Evolutionary conservation across 1,139 yeast species (phyloP).

Genomic region (Candida sp.): DNA sequence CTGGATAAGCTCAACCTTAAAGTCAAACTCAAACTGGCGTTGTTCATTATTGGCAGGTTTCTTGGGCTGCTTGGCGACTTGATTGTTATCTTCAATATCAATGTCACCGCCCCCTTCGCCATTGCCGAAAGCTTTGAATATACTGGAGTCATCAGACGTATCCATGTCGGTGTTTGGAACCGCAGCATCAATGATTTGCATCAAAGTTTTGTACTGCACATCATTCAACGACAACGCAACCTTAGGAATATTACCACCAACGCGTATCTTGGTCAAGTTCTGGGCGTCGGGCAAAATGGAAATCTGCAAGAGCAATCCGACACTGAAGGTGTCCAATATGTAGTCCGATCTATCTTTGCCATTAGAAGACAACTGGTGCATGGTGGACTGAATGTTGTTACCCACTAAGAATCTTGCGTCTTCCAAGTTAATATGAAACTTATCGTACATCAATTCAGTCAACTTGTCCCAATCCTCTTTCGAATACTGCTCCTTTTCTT

Average conservation of each 20-base stretch:
- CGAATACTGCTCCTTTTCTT: conserved; percentile 68
- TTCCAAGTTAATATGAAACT: conserved; percentile 73
- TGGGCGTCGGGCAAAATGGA: conserved; percentile 86
- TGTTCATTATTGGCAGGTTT: conserved; percentile 38
- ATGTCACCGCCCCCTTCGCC: conserved; percentile 19
- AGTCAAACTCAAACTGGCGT: conserved; percentile 69
- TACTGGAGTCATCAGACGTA: conserved; percentile 34
- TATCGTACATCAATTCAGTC: conserved; percentile 87
- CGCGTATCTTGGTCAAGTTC: conserved; percentile 70
- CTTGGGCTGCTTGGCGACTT: not conserved
- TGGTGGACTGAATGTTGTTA: conserved; percentile 75
- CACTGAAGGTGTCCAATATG: conserved; percentile 76
- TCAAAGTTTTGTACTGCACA: conserved; percentile 85
- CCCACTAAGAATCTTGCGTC: conserved; percentile 94
- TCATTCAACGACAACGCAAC: conserved; percentile 80
- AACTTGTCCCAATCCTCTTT: conserved; percentile 74
- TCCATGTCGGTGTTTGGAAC: conserved; percentile 60
- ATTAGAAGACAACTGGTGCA: conserved; percentile 64
- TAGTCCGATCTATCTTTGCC: conserved; percentile 42
- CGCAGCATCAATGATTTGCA: conserved; percentile 74
- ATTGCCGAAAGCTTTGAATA: conserved; percentile 40
- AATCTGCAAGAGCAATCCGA: conserved; percentile 75
- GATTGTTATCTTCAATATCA: conserved; percentile 23
- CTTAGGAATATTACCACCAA: conserved; percentile 83
- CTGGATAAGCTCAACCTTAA: conserved; percentile 66